Evolutionary conservation across 139 green algal genomes (phyloP).

Genomic region (Marvania coccoides): DNA sequence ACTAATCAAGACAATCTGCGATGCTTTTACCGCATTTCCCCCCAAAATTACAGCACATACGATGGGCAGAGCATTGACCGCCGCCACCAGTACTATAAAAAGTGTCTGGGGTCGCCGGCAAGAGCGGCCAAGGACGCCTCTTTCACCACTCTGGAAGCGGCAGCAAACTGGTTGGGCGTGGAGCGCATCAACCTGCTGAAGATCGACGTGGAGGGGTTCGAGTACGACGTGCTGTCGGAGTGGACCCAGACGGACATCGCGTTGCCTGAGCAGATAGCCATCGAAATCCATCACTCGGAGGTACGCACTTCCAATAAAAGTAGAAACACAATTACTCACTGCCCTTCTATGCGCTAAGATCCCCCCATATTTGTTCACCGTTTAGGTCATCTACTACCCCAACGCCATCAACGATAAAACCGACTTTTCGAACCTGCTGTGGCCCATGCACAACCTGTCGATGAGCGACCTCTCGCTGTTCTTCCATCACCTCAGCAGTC

Average conservation of each 20-base stretch:
- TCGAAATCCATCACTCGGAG: constrained; percentile 5
- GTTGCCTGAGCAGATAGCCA: neutral
- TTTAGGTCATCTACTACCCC: neutral
- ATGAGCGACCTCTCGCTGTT: constrained; percentile 11
- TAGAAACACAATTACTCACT: too few relatives aligned
- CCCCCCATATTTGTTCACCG: too few relatives aligned
- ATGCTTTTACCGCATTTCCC: too few relatives aligned
- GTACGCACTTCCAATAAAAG: too few relatives aligned
- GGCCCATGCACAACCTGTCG: constrained; percentile 11
- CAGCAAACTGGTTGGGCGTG: neutral
- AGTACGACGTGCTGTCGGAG: constrained; percentile 11
- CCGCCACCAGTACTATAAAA: neutral
- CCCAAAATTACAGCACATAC: too few relatives aligned
- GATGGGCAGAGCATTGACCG: neutral
- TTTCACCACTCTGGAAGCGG: too few relatives aligned
- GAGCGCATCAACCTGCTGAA: constrained; percentile 2
- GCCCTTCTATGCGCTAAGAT: too few relatives aligned
- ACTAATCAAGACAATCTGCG: too few relatives aligned
- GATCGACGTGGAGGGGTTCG: constrained; percentile 23
- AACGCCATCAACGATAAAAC: neutral
- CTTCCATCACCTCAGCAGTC: constrained; percentile 9
- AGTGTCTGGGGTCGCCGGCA: too few relatives aligned
- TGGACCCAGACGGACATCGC: neutral
- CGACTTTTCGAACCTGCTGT: neutral
- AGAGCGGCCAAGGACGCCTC: too few relatives aligned